A percentile compares a stretch with the other conserved stretches of the same genome.
Evolutionary conservation across 495 filamentous ascomycete species (phyloP).

Genomic region (Saxispiralis lemnorum): DNA sequence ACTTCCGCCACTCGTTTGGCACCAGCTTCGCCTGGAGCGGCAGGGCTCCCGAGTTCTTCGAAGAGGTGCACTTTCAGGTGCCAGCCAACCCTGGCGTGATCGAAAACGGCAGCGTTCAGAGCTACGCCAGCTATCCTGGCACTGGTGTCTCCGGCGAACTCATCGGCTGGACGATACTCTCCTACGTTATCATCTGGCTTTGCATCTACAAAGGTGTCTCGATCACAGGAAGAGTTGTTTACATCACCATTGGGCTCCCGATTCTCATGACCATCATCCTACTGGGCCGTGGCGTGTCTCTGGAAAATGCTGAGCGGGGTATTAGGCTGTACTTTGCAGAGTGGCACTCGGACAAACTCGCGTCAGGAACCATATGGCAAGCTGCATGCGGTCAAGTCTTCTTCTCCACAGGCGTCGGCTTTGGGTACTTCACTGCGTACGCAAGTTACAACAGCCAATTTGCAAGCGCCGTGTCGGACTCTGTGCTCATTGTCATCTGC

Average conservation of each 20-base stretch:
- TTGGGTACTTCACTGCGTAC: constrained; percentile 1
- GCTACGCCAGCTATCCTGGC: neutral
- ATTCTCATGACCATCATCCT: neutral
- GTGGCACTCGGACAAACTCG: neutral
- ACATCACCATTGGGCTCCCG: neutral
- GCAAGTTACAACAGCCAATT: neutral
- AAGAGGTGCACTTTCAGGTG: neutral
- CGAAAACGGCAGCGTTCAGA: neutral
- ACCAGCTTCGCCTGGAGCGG: neutral
- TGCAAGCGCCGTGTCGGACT: neutral
- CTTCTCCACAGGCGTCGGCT: neutral
- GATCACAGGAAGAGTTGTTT: neutral
- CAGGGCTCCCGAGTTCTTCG: neutral
- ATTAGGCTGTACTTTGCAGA: neutral
- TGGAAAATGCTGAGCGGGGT: neutral
- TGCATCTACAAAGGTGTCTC: neutral
- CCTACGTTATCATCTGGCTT: neutral
- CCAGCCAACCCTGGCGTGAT: neutral
- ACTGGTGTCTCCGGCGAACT: neutral
- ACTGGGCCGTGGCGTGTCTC: neutral
- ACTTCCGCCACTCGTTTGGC: neutral
- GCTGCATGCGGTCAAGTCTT: neutral
- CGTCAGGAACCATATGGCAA: neutral
- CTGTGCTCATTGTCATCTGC: neutral
- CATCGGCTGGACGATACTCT: constrained; percentile 1